Base-by-base conservation (phyloP, 768 basidiomycete species). In the Clathrus columnatus region DNA sequence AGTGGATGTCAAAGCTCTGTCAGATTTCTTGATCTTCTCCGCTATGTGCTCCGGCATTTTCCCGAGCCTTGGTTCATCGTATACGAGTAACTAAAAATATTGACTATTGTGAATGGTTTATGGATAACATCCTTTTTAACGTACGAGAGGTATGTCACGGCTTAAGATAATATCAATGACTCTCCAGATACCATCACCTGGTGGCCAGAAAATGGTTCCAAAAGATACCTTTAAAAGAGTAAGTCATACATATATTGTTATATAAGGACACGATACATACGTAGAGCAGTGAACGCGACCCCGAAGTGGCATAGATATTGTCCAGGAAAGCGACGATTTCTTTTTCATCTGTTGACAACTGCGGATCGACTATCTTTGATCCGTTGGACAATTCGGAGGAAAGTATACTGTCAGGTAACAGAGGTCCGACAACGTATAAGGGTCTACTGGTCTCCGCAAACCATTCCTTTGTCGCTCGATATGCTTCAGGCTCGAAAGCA, bases 141-240 rank as follows among this genome's bases (percentile, higher is more conserved):
- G 42, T 27, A 66, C 65, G 56, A 66, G 64, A 17, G 65, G 63
- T 5, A 60, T 58, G 5, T 59, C 51, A 47, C 24, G 41, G 8
- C 63, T 61, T 26, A 64, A 59, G 29, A 64, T 44, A 11, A 62
- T 58, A 44, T 62, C 61, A 1, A 66, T 44, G 42, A 63, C 56
- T 1, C 57, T 41, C 54, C 60, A 63, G 2, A 63, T n/a, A 18
- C 61, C 59, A 8, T 62, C 56, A 7, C 58, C 52, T 6, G 48
- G 42, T 18, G 61, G 56, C 61, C 63, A 64, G 28, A 61, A 60
- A 0, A 62, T 24, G 5, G 61, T 59, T 6, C 65, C 65, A 30
- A 66, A 63, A 7, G 65, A 62, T 42, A 64, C 60, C 65, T 66
- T 21, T 17, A 36, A 17, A 26, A 18, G 17, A 20, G 47, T 51